phyloP scores from a whole-genome alignment of 371 early-diverging fungal species.

The Coemansia sp. region DNA sequence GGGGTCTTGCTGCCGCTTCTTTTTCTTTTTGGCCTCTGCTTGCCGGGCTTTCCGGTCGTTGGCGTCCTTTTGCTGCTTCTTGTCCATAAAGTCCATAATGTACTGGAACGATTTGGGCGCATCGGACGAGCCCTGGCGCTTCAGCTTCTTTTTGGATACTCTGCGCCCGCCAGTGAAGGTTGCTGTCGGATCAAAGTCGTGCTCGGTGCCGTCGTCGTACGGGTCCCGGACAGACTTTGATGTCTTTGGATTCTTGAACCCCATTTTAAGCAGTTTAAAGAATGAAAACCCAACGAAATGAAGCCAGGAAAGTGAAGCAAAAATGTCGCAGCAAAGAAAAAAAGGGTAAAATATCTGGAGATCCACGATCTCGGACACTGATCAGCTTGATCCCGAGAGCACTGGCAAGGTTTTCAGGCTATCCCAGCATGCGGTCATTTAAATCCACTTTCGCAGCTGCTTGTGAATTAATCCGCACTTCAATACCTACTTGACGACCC shows the following conservation, averaged over 20 bases:
- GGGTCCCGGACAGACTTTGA: constrained; percentile 9
- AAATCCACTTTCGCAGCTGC: no score
- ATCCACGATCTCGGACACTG: no score
- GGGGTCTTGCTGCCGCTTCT: constrained; percentile 28
- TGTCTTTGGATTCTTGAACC: constrained; percentile 67
- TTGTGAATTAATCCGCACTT: no score
- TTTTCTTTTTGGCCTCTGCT: constrained; percentile 12
- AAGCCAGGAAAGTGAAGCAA: constrained; percentile 5
- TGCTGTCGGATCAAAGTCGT: constrained; percentile 69
- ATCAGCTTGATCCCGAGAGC: no score
- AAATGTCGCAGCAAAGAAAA: constrained; percentile 6
- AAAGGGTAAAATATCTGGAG: not conserved
- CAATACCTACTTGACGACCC: no score
- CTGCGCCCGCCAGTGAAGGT: constrained; percentile 77
- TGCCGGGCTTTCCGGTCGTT: constrained; percentile 45
- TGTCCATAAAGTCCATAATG: constrained; percentile 61
- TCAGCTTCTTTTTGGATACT: constrained; percentile 63
- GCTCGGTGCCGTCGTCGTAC: constrained; percentile 55
- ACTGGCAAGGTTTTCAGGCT: no score
- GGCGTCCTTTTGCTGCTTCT: constrained; percentile 67
- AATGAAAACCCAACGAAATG: not conserved
- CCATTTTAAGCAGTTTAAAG: constrained; percentile 45
- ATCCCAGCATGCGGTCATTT: no score
- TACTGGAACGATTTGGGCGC: constrained; percentile 46
- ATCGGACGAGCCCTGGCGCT: constrained; percentile 14